phyloP scores from a whole-genome alignment of 768 basidiomycete species.

The Mycena epipterygia region DNA sequence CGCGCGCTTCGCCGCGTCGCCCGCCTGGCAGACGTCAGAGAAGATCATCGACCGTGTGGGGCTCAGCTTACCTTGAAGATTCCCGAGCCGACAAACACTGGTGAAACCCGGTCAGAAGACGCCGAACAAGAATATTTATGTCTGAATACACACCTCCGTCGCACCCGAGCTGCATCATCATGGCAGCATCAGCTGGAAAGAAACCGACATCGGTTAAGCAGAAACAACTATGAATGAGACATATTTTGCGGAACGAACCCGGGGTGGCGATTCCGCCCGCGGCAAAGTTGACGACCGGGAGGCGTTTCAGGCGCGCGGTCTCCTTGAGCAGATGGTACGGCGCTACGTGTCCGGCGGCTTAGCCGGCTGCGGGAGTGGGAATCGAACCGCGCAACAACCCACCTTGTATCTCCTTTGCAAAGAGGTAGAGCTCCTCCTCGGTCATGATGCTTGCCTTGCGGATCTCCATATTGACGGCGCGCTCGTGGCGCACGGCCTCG shows the following conservation, averaged over 20 bases:
- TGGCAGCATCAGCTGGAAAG: slow-evolving; percentile 85
- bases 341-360: slow-evolving; percentile 57
- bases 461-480: slow-evolving; percentile 88
- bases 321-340: slow-evolving; percentile 98
- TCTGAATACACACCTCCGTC: slow-evolving; percentile 83
- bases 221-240: background rate
- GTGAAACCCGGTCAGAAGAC: slow-evolving; percentile 11
- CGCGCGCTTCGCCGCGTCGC: slow-evolving; percentile 93
- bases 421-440: slow-evolving; percentile 95
- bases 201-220: slow-evolving; percentile 2
- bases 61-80: slow-evolving; percentile 82
- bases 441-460: slow-evolving; percentile 88
- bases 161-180: slow-evolving; percentile 99
- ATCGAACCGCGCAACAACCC: too few species aligned
- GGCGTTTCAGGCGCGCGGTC: slow-evolving; percentile 90
- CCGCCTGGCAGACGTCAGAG: slow-evolving; percentile 66
- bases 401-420: slow-evolving; percentile 87
- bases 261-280: slow-evolving; percentile 95
- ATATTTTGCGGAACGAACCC: slow-evolving; percentile 73
- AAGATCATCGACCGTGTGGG: background rate
- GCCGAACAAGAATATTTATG: slow-evolving; percentile 17
- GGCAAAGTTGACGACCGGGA: slow-evolving; percentile 98
- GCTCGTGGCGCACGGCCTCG: slow-evolving; percentile 94
- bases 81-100: slow-evolving; percentile 98
- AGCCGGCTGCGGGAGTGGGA: background rate